Evolutionary conservation across 306 rosid species (phyloP), one percentile per base, ranked within the genome.

Genomic region (Cucumis melo): DNA sequence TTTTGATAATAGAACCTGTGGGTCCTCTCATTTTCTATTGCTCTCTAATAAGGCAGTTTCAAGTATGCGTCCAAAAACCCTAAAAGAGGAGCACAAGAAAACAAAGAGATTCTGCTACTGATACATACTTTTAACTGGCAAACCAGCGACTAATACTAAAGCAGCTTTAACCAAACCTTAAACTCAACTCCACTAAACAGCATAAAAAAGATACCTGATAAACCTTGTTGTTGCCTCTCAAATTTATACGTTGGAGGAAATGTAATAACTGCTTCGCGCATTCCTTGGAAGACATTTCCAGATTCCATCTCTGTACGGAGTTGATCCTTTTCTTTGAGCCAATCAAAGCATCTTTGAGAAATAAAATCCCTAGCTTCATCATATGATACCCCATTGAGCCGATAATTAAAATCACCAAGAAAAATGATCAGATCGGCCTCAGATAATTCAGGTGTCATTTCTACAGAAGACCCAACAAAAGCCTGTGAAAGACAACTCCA

Each of bases 191-290:
- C 56, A 68, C 20, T 68, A 13, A 76, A 80, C 78, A 80, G 78
- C 46, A 58, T 44, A 42, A 53, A 76, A 81, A 79, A 58, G 29
- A 74, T 79, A 94, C 98, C 98, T 87, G 96, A 90, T 82, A 94
- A 89, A 78, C 98, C 98, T 86, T 85, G 88, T 90, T 90, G 98
- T 78, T 91, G 96, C 34, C 87, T 85, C 86, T 94, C 98, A 82
- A 94, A 94, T 87, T 94, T 94, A 88, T 94, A 94, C 8, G 97
- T 94, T 73, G 98, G 97, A 81, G 98, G 97, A 86, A 94, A 94
- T 11, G 82, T 87, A 84, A 94, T 84, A 48, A 76, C 68, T 79
- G 97, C 97, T 84, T 94, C 98, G 32, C 98, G 95, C 98, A 94
- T 90, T 79, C 98, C 98, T 91, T 94, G 97, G 88, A 94, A 94